Percentiles rank a stretch among this genome's conserved stretches.
phyloP scores from a whole-genome alignment of 371 early-diverging fungal species.

The Dinochytrium kinnereticum region DNA sequence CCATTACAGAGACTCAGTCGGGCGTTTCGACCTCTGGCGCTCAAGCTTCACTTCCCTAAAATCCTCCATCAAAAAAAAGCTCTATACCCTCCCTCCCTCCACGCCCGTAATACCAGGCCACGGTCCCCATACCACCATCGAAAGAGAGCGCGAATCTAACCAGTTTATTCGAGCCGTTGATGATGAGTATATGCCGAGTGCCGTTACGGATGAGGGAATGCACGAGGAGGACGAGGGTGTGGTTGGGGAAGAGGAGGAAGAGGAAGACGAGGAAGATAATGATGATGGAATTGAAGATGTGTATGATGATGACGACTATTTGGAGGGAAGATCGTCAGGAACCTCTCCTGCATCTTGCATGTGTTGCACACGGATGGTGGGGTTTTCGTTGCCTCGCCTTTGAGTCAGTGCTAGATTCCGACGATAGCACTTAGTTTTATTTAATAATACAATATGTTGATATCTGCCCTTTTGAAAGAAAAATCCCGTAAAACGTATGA shows the following conservation, averaged over 20 bases:
- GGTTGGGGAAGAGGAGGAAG: not conserved
- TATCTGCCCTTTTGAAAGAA: too few species aligned
- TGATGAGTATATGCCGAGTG: not conserved
- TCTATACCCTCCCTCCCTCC: conserved; percentile 1
- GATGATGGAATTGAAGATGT: conserved; percentile 2
- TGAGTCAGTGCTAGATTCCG: too few species aligned
- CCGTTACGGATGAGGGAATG: not conserved
- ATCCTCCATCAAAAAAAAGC: not conserved
- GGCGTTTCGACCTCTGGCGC: conserved; percentile 9
- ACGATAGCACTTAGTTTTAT: too few species aligned
- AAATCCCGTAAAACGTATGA: too few species aligned
- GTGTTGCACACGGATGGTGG: too few species aligned
- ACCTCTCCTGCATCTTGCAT: too few species aligned
- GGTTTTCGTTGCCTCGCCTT: too few species aligned
- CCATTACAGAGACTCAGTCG: not conserved
- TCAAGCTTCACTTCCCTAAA: not conserved
- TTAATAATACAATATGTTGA: too few species aligned
- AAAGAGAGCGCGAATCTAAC: not conserved
- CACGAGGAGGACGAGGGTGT: not conserved
- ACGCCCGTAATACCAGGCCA: conserved; percentile 6
- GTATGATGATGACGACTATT: not conserved
- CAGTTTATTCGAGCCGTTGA: not conserved
- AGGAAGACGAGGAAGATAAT: not conserved
- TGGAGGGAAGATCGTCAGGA: not conserved
- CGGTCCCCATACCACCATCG: conserved; percentile 10